These are phyloP conservation scores for Petrea volubilis DNA, from an alignment of 257 asterid genomes.

Conservation along the genomic window DNA sequence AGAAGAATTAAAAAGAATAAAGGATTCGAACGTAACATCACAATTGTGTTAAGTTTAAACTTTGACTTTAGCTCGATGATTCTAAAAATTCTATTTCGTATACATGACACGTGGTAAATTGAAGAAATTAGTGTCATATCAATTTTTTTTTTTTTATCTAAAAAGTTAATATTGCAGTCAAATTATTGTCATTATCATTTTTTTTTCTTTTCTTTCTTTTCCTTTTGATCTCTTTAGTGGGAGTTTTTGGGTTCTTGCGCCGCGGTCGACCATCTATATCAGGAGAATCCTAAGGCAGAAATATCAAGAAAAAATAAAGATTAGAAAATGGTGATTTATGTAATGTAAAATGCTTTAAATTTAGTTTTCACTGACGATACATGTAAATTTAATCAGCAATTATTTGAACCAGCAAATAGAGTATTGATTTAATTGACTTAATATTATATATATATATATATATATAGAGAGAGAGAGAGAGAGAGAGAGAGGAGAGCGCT, in stretches of 20 bases:
- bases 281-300: constrained; percentile 36
- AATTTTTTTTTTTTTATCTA: constrained; percentile 10
- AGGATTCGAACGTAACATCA: too few relatives aligned
- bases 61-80: too few relatives aligned
- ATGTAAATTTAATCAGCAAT: neutral
- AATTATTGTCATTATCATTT: neutral
- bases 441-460: neutral
- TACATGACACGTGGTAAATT: neutral
- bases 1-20: too few relatives aligned
- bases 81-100: too few relatives aligned
- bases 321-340: neutral
- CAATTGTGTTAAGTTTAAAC: too few relatives aligned
- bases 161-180: constrained; percentile 36
- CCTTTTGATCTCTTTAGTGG: constrained; percentile 11
- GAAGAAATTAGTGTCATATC: constrained; percentile 18
- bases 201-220: neutral
- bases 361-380: neutral
- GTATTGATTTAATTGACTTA: neutral
- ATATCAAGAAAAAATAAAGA: neutral
- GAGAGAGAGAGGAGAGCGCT: neutral
- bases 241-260: constrained; percentile 39
- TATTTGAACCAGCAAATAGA: too few relatives aligned
- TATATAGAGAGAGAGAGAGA: neutral
- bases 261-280: constrained; percentile 27
- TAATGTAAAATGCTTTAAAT: neutral